Base-by-base conservation (phyloP, 192 early-diverging fungal genomes). In the Coemansia sp. region DNA sequence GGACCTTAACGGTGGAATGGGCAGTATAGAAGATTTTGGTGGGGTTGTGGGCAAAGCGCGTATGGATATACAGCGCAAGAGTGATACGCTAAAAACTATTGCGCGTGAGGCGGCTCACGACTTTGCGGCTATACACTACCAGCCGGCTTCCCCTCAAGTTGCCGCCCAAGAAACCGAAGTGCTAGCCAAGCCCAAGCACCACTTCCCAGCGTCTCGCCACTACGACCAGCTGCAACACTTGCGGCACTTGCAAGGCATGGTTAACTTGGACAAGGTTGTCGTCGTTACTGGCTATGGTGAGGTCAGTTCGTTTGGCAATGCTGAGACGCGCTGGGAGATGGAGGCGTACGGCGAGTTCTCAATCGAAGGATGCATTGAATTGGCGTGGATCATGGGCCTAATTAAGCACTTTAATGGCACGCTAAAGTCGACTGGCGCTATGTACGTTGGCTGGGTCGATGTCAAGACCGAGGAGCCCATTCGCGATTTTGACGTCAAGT, bases 341-440 rank as follows among this genome's bases (percentile, higher is more conserved):
- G 96, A 98, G 81, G 89, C 93, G 45, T 81, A 86, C 59, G 94
- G 94, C 67, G 66, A 80, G 67, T 50, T 80, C 16, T 64, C 78
- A 1, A 39, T 66, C 2, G 78, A 70, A 11, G 78, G 96, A 17
- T 95, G 93, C 75, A 94, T 98, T 69, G 96, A 98, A 79, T 90
- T 98, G 89, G 94, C 96, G 8, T 95, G 96, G 94, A 93, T 98
- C 80, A 96, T 98, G 96, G 94, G 94, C 46, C 90, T 91, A 65
- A 94, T 98, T 83, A 93, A 89, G 76, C 94, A 94, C 74, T 87
- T 90, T 83, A 90, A 90, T 88, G 63, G 70, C 3, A 2, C 24
- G 21, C 63, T 68, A 7, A 19, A 44, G 39, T 37, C 29, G 4
- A 67, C 60, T 10, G 63, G 66, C 9, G 27, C 64, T 6, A 27